Evolutionary conservation across 148 eudicot genomes (phyloP).

Genomic region (Polygonum maritimum): DNA sequence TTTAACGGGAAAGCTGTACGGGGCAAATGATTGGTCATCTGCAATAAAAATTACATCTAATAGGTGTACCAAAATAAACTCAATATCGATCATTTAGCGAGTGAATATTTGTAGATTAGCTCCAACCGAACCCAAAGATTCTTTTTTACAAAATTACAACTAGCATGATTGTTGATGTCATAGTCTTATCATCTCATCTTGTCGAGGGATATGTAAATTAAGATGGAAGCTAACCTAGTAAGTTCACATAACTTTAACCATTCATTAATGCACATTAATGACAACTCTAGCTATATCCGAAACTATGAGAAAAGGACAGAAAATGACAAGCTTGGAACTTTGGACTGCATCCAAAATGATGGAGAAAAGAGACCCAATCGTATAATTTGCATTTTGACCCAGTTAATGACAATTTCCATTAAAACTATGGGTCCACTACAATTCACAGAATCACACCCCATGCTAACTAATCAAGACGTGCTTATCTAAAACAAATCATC

Average conservation of each 20-base stretch:
- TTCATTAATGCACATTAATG: not conserved
- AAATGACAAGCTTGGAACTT: not conserved
- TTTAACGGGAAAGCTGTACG: too few relatives aligned
- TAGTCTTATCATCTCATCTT: too few relatives aligned
- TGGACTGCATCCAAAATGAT: not conserved
- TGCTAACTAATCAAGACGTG: not conserved
- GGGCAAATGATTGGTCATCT: too few relatives aligned
- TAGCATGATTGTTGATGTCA: too few relatives aligned
- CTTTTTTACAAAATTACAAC: too few relatives aligned
- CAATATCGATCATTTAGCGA: too few relatives aligned
- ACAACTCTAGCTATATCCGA: not conserved
- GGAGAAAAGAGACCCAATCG: not conserved
- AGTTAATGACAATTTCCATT: not conserved
- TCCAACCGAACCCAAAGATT: too few relatives aligned
- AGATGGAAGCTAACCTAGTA: not conserved
- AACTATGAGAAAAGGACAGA: not conserved
- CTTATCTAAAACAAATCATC: not conserved
- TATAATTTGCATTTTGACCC: slow-evolving; percentile 4
- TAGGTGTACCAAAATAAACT: too few relatives aligned
- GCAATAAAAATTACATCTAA: too few relatives aligned
- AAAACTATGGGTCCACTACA: not conserved
- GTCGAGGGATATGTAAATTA: not conserved
- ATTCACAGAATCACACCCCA: not conserved
- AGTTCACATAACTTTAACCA: too few relatives aligned
- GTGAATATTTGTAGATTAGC: too few relatives aligned